Base-by-base conservation (phyloP, 306 rosid species). In the Pachyrhizus erosus region DNA sequence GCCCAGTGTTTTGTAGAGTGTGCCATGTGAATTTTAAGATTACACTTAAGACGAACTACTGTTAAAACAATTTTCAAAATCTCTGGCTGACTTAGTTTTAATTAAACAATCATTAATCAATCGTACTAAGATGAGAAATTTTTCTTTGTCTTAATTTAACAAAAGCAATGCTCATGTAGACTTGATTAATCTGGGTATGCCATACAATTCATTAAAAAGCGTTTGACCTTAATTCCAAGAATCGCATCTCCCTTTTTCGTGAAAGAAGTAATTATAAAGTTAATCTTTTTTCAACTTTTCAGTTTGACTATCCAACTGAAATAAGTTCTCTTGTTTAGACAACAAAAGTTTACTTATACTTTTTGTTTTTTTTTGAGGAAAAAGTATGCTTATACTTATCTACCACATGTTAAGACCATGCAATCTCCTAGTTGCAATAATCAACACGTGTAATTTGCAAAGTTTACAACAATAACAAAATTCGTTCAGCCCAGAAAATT, bases 171-270 rank as follows among this genome's bases (percentile, higher is more conserved):
- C 33, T 62, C 3, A 27, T 1, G 20, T 14, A 29, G 17, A 15
- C 45, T 34, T 57, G 67, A 60, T 48, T 26, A 37, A 64, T 62
- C 26, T 84, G 75, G 65, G 40, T 9, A 57, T 77, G 83, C 29
- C 9, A 42, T 2, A 21, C 21, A 34, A 52, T 37, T 15, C 37
- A 17, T 29, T 34, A 52, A 23, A 52, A 42, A 69, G 14, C 7
- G 13, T 23, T 70, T 24, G 60, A 71, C 76, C 60, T 46, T 24
- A 71, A 71, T 45, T 71, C 21, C 61, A 27, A 46, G 40, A 46
- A 27, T 23, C n/a, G 49, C 31, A 20, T 23, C 45, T 65, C 31
- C 40, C 5, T n/a, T 18, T 68, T 67, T 21, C 52, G 51, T 68
- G 73, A 68, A 40, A 3, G 9, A 27, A 71, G 76, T 45, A 7